Conservation (phyloP, 139 green algal genomes). For the Haematococcus sp. region DNA sequence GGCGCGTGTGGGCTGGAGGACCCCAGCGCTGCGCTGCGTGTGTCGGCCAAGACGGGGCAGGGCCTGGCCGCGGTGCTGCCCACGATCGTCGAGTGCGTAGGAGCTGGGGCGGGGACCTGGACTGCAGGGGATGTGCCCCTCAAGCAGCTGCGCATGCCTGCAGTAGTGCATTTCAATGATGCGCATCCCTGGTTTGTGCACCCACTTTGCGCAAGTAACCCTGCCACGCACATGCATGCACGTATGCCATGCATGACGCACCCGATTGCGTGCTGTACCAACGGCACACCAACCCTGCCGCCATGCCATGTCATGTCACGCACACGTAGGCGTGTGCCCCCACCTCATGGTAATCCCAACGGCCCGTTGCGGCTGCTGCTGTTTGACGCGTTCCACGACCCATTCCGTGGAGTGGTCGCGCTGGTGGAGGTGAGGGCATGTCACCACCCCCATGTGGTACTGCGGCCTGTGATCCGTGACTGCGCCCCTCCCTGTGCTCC, state of each 20-base stretch:
- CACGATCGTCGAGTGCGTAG: slow-evolving; percentile 65
- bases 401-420: slow-evolving; percentile 59
- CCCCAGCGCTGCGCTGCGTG: slow-evolving; percentile 30
- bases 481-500: no score
- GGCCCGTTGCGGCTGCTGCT: slow-evolving; percentile 72
- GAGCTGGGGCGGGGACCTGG: not conserved
- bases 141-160: not conserved
- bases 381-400: slow-evolving; percentile 90
- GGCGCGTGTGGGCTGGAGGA: slow-evolving; percentile 4
- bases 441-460: not conserved
- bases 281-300: no score
- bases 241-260: no score
- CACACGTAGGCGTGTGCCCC: slow-evolving; percentile 39
- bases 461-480: not conserved
- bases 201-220: not conserved
- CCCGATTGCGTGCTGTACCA: not conserved
- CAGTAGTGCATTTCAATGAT: not conserved
- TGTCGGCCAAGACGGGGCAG: slow-evolving; percentile 77
- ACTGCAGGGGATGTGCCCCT: not conserved
- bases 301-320: no score
- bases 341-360: slow-evolving; percentile 35
- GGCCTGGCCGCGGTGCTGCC: slow-evolving; percentile 67
- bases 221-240: no score
- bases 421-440: slow-evolving; percentile 51
- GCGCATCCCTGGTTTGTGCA: not conserved